A percentile compares a stretch with the other conserved stretches of the same genome.
Conservation (phyloP, 352 stramenopile genomes). For the Plasmopara halstedii region DNA sequence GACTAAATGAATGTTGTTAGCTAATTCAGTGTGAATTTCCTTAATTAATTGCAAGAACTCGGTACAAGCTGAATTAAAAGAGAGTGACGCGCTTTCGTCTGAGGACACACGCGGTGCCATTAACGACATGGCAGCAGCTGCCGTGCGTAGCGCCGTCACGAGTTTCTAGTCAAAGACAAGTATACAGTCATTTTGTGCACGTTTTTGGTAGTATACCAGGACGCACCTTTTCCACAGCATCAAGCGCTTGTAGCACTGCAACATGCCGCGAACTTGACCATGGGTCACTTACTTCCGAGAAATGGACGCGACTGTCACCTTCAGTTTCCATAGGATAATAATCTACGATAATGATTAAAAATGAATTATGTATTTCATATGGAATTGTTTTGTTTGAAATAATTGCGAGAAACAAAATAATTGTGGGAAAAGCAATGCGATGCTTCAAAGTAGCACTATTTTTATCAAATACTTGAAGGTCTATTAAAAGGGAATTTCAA, state of each 20-base stretch:
- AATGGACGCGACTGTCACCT: slow-evolving; percentile 70
- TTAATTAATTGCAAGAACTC: slow-evolving; percentile 84
- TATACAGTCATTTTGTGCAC: background rate
- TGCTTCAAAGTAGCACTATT: slow-evolving; percentile 14
- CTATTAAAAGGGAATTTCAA: background rate
- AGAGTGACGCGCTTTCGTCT: slow-evolving; percentile 56
- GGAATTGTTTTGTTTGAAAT: too few relatives aligned
- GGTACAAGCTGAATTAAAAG: slow-evolving; percentile 70
- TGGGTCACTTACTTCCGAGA: slow-evolving; percentile 58
- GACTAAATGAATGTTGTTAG: slow-evolving; percentile 77
- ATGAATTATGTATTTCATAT: too few relatives aligned
- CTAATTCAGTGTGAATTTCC: slow-evolving; percentile 78
- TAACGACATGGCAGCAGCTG: slow-evolving; percentile 57
- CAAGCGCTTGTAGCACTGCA: slow-evolving; percentile 65
- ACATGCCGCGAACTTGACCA: slow-evolving; percentile 69
- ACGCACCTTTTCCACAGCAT: slow-evolving; percentile 65
- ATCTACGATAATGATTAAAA: background rate
- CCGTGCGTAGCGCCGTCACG: slow-evolving; percentile 60
- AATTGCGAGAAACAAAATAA: too few relatives aligned
- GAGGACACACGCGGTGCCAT: slow-evolving; percentile 51
- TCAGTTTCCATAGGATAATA: slow-evolving; percentile 38
- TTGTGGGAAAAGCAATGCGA: slow-evolving; percentile 8
- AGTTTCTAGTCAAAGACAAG: slow-evolving; percentile 49
- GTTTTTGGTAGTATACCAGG: background rate
- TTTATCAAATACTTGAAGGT: slow-evolving; percentile 2